Conservation (phyloP, 2,329 filamentous ascomycete species). For the Tolypocladium paradoxum region DNA sequence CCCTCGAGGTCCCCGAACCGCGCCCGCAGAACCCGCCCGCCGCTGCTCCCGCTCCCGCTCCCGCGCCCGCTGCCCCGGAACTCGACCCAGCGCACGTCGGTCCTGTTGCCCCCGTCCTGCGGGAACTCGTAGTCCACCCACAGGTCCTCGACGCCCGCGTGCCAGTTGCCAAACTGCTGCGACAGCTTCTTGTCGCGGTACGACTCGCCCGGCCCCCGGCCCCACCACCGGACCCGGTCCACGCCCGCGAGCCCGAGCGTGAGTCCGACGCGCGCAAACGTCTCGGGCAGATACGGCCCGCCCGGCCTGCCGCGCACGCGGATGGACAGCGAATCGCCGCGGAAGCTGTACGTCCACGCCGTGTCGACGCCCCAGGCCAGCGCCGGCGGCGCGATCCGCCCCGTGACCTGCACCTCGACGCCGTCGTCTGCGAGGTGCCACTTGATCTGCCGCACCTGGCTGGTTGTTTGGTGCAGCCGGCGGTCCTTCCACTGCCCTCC, state of each 20-base stretch:
- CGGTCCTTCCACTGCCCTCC: constrained; percentile 46
- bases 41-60: no score
- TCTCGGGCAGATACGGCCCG: constrained; percentile 39
- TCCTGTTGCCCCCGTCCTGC: constrained; percentile 56
- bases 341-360: constrained; percentile 44
- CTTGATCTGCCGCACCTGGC: constrained; percentile 26
- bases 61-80: constrained; percentile 26
- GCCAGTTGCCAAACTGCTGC: constrained; percentile 46
- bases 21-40: constrained; percentile 27
- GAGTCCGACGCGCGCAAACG: constrained; percentile 53
- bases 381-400: constrained; percentile 49
- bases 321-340: constrained; percentile 34
- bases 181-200: constrained; percentile 56
- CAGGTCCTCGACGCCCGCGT: constrained; percentile 35
- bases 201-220: constrained; percentile 54
- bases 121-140: constrained; percentile 56
- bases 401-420: constrained; percentile 32
- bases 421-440: constrained; percentile 21
- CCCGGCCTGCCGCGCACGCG: constrained; percentile 35
- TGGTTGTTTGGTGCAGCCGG: constrained; percentile 33
- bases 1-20: constrained; percentile 34
- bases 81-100: constrained; percentile 51
- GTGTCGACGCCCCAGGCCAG: constrained; percentile 49
- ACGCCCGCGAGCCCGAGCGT: constrained; percentile 31
- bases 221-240: constrained; percentile 47